Base-by-base conservation (phyloP, 169 alveolate genomes). In the Plasmodium cynomolgi region DNA sequence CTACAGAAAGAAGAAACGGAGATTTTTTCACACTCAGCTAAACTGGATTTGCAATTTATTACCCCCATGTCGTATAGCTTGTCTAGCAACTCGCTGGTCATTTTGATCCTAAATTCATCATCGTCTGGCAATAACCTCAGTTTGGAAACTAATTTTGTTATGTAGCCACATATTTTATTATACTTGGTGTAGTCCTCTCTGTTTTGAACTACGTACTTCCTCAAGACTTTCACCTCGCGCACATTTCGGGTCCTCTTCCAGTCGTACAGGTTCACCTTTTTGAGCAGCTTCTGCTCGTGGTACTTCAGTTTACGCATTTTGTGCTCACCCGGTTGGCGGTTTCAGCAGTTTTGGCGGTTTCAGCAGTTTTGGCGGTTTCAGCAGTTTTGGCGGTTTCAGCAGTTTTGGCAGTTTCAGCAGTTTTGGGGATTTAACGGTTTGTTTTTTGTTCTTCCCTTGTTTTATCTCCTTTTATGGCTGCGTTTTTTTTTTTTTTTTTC, bases 151-250 rank as follows among this genome's bases (percentile, higher is more conserved):
- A 99, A 96, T 83, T 97, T 98, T 74, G 99, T 98, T 31, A 99
- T 97, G 54, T 96, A 84, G 39, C 99, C 99, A 71, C 99, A 99
- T 84, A 99, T 96, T 91, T 97, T 98, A 96, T 99, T 99, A 96
- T 99, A 99, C 96, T 98, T 99, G 39, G 98, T 97, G 84, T 98
- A 98, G 95, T 99, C 99, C 95, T 99, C 99, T 81, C 99, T 98
- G 84, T 98, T 98, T 96, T 99, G 99, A n/a, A 99, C 96, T 96
- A 97, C 98, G 96, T 98, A 99, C 93, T 98, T 97, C 77, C 99
- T 96, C 85, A 98, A 84, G n/a, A 99, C 97, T 84, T 97, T 96
- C 23, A 98, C 97, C 95, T 98, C 99, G 56, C 99, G 95, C 80
- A 95, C 94, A 84, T 98, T 97, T 68, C 97, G 96, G 26, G 96